Conservation (phyloP, 1,284 basidiomycete species). For the Cryptococcus jaspeensis region DNA sequence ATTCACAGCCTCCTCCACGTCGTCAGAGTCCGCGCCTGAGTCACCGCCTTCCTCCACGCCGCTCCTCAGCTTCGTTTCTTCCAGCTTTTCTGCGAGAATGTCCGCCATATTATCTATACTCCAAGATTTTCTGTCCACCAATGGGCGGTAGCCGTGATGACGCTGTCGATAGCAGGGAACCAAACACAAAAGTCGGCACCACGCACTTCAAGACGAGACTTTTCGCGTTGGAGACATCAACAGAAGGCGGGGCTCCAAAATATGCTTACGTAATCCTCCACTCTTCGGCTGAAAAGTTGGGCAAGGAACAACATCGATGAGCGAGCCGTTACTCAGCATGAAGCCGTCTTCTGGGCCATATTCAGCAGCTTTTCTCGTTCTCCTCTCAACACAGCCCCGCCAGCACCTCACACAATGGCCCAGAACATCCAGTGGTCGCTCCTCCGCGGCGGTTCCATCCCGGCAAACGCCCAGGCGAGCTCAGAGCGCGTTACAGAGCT, state of each 20-base stretch:
- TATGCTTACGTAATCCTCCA: background rate
- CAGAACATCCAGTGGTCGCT: conserved; percentile 31
- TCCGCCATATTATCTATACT: background rate
- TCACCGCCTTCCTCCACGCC: conserved; percentile 1
- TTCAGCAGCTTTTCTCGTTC: too few species aligned
- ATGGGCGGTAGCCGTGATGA: too few species aligned
- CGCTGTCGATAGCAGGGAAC: too few species aligned
- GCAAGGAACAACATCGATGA: background rate
- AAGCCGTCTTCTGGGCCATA: too few species aligned
- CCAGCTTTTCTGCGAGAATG: background rate
- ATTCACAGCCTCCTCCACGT: background rate
- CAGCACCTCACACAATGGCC: conserved; percentile 15
- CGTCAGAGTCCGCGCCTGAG: background rate
- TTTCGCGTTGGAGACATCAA: too few species aligned
- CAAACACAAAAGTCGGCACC: too few species aligned
- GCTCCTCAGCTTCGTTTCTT: background rate
- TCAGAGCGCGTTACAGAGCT: conserved; percentile 22
- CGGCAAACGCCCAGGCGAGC: conserved; percentile 1
- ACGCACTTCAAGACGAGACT: too few species aligned
- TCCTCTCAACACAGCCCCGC: background rate
- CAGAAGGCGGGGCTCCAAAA: too few species aligned
- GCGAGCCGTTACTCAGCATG: too few species aligned
- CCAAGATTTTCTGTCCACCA: too few species aligned
- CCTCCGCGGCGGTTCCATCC: conserved; percentile 11
- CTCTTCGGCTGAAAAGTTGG: background rate